A percentile compares a stretch with the other conserved stretches of the same genome.
Conservation (phyloP, 108 stramenopile species). For the Stephanodiscus minutulus region DNA sequence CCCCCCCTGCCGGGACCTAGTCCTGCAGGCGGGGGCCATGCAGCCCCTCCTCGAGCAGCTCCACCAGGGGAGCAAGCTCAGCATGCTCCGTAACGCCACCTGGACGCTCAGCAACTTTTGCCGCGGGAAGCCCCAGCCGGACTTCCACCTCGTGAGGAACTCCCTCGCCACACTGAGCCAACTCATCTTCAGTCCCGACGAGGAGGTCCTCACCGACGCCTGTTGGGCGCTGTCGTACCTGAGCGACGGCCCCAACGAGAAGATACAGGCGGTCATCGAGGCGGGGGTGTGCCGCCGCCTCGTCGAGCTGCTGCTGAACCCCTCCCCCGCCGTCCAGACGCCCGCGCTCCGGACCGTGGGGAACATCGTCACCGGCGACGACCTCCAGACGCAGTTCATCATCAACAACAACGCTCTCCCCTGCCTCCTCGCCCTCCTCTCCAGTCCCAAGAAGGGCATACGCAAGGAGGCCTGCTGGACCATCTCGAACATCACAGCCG, state of each 20-base stretch:
- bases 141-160: slow-evolving; percentile 92
- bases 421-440: slow-evolving; percentile 90
- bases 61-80: slow-evolving; percentile 88
- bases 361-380: slow-evolving; percentile 93
- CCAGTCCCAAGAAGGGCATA: slow-evolving; percentile 95
- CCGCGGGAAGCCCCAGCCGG: slow-evolving; percentile 97
- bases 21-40: slow-evolving; percentile 93
- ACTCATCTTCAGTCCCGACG: slow-evolving; percentile 93
- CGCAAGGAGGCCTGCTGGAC: slow-evolving; percentile 99
- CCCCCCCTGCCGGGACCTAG: slow-evolving; percentile 94
- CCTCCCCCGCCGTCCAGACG: slow-evolving; percentile 93
- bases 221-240: slow-evolving; percentile 99
- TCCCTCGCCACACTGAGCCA: slow-evolving; percentile 92
- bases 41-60: slow-evolving; percentile 93
- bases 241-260: slow-evolving; percentile 96
- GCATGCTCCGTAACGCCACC: slow-evolving; percentile 98
- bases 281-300: slow-evolving; percentile 94
- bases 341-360: slow-evolving; percentile 98
- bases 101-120: slow-evolving; percentile 99
- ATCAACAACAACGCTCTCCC: slow-evolving; percentile 96
- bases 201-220: slow-evolving; percentile 98
- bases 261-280: slow-evolving; percentile 98
- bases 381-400: slow-evolving; percentile 92
- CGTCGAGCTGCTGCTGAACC: slow-evolving; percentile 94
- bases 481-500: slow-evolving; percentile 98